Evolutionary conservation across 768 basidiomycete genomes (phyloP).

Genomic region (Russula griseocarnosa): DNA sequence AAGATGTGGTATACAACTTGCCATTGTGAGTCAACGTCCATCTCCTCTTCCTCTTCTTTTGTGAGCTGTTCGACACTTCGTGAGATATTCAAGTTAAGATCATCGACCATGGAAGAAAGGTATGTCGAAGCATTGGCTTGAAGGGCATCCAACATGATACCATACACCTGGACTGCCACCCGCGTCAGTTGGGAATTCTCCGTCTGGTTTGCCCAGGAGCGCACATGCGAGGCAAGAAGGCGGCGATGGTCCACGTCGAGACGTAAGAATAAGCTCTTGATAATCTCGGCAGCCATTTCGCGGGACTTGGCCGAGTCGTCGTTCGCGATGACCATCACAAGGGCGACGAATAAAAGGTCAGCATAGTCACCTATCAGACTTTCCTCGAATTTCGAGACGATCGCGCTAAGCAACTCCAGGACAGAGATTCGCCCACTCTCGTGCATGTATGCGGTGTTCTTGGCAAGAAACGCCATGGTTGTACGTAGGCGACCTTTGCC

Average conservation of each 20-base stretch:
- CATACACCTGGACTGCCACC: slow-evolving; percentile 79
- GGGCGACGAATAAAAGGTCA: slow-evolving; percentile 84
- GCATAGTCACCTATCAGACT: slow-evolving; percentile 72
- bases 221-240: slow-evolving; percentile 63
- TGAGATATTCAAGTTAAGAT: slow-evolving; percentile 49
- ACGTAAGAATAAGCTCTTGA: slow-evolving; percentile 70
- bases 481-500: slow-evolving; percentile 85
- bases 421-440: slow-evolving; percentile 92
- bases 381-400: slow-evolving; percentile 79
- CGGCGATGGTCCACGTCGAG: slow-evolving; percentile 57
- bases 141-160: slow-evolving; percentile 70
- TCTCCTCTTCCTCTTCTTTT: slow-evolving; percentile 44
- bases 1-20: slow-evolving; percentile 80
- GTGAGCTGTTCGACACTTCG: slow-evolving; percentile 42
- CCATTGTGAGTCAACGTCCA: slow-evolving; percentile 67
- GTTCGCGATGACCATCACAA: slow-evolving; percentile 92
- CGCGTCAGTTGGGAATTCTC: slow-evolving; percentile 58
- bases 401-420: slow-evolving; percentile 83
- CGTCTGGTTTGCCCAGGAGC: slow-evolving; percentile 70
- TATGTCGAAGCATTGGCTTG: slow-evolving; percentile 46
- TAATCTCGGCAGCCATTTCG: slow-evolving; percentile 79
- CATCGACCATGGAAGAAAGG: slow-evolving; percentile 49
- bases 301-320: slow-evolving; percentile 88
- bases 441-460: slow-evolving; percentile 85
- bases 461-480: slow-evolving; percentile 87